Conservation (phyloP, 2,329 filamentous ascomycete genomes). For the Moelleriella libera region DNA sequence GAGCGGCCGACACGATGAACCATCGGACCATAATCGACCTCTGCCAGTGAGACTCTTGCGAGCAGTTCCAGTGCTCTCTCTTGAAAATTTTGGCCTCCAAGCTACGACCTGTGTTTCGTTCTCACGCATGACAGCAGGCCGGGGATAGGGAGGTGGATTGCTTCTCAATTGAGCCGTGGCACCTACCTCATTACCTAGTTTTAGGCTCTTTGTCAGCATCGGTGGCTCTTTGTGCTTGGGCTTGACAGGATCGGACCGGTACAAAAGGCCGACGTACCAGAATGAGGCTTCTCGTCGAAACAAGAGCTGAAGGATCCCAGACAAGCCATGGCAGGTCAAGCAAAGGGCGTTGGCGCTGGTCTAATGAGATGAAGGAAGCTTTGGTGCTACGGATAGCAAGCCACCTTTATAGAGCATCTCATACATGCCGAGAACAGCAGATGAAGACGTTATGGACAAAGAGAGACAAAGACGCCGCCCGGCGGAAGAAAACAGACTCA, state of each 20-base stretch:
- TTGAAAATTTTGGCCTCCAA: conserved; percentile 7
- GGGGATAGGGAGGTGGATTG: conserved; percentile 14
- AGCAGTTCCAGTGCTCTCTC: conserved; percentile 16
- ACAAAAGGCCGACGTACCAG: conserved; percentile 19
- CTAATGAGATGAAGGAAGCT: conserved; percentile 9
- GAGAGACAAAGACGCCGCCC: not conserved
- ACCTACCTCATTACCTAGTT: conserved; percentile 15
- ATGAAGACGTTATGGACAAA: not conserved
- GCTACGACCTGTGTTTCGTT: conserved; percentile 6
- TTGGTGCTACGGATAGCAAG: conserved; percentile 20
- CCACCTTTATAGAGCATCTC: not conserved
- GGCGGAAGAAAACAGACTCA: not conserved
- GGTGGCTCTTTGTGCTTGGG: not conserved
- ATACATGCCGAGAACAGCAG: not conserved
- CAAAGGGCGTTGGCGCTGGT: not conserved
- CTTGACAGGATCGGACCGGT: not conserved
- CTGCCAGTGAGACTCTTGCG: conserved; percentile 29
- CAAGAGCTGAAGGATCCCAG: conserved; percentile 26
- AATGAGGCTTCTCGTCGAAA: conserved; percentile 22
- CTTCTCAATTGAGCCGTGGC: conserved; percentile 12
- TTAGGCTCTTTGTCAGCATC: too few species aligned
- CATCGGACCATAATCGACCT: conserved; percentile 29
- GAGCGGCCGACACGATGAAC: conserved; percentile 33
- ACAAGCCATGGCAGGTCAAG: conserved; percentile 27
- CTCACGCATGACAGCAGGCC: conserved; percentile 12